Evolutionary conservation across 768 basidiomycete genomes (phyloP).

Genomic region (Melanogaster broomeanus): DNA sequence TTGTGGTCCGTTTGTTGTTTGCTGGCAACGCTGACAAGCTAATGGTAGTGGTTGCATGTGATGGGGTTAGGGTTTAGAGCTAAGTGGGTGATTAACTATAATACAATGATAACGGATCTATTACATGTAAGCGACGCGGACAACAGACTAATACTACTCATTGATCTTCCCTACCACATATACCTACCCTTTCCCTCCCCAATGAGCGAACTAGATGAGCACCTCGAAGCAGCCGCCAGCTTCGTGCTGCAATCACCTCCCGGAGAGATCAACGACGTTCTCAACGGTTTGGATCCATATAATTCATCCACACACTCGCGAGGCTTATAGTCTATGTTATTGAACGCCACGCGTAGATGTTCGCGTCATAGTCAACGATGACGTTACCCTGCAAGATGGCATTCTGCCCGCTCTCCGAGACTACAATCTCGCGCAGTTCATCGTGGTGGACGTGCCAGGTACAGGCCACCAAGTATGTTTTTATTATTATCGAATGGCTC

Average conservation of each 20-base stretch:
- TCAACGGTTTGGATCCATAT: constrained; percentile 64
- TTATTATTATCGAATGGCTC: neutral
- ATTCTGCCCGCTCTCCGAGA: constrained; percentile 76
- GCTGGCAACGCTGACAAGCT: constrained; percentile 27
- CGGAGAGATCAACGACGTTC: constrained; percentile 95
- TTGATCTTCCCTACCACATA: neutral
- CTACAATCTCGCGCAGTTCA: constrained; percentile 90
- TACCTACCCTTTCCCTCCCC: neutral
- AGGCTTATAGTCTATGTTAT: constrained; percentile 1
- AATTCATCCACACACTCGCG: constrained; percentile 1
- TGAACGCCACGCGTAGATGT: constrained; percentile 59
- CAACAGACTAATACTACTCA: too few species aligned
- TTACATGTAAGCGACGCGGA: too few species aligned
- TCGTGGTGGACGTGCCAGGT: constrained; percentile 81
- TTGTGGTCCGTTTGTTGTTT: constrained; percentile 22
- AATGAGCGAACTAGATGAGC: constrained; percentile 61
- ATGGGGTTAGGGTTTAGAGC: constrained; percentile 29
- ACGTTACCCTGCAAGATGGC: constrained; percentile 77
- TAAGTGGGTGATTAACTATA: neutral
- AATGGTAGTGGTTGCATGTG: neutral
- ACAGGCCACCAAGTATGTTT: constrained; percentile 69
- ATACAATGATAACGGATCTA: too few species aligned
- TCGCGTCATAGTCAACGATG: constrained; percentile 85
- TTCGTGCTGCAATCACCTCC: constrained; percentile 92
- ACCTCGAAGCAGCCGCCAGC: constrained; percentile 69